These are phyloP conservation scores for Aspergillus ibericus DNA, from an alignment of 2,329 filamentous ascomycete species.

Conservation along the genomic window DNA sequence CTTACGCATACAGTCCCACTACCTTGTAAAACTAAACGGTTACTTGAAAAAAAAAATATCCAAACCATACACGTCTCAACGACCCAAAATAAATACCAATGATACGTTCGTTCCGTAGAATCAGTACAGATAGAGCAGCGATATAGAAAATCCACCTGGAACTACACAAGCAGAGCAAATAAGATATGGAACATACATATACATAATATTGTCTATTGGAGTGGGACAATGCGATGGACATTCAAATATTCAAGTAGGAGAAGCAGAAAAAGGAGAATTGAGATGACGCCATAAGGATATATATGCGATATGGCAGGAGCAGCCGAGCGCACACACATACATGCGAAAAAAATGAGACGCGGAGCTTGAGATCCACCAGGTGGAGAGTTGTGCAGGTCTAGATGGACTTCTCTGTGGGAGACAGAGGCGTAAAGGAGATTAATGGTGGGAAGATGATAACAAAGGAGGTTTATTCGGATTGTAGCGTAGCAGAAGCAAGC, in stretches of 20 bases:
- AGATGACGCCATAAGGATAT: not conserved
- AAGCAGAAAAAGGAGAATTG: conserved; percentile 1
- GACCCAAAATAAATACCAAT: too few species aligned
- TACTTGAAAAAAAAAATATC: too few species aligned
- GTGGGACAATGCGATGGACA: not conserved
- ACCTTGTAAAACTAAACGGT: too few species aligned
- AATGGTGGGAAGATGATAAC: not conserved
- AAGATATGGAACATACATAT: conserved; percentile 3
- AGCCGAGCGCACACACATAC: conserved; percentile 9
- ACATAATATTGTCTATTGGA: conserved; percentile 18
- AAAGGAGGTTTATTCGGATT: conserved; percentile 6
- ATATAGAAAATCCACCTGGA: not conserved
- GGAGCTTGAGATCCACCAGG: not conserved
- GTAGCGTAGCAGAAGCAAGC: conserved; percentile 12
- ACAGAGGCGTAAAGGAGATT: not conserved
- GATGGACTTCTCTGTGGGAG: not conserved
- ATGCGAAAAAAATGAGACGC: conserved; percentile 10
- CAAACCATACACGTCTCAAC: too few species aligned
- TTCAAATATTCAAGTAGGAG: not conserved
- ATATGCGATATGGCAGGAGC: conserved; percentile 9
- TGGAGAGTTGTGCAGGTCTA: not conserved
- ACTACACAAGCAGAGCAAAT: not conserved
- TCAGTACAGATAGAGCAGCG: not conserved
- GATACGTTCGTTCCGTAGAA: too few species aligned
- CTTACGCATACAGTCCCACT: too few species aligned